Percentiles rank a stretch among this genome's conserved stretches.
Conservation (phyloP, 306 rosid species). For the Comarum palustre region DNA sequence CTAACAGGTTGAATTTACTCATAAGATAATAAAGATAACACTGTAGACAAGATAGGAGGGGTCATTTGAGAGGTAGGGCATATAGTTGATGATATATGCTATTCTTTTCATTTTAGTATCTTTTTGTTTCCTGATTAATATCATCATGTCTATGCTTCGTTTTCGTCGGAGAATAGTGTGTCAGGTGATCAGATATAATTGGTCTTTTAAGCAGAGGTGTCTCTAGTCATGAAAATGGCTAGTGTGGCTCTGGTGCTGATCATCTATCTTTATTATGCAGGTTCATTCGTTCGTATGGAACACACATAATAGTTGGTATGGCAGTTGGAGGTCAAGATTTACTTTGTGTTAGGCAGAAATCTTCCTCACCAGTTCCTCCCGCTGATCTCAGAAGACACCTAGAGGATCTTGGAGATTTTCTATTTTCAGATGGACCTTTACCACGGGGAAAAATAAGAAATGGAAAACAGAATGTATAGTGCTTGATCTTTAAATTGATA, state of each 20-base stretch:
- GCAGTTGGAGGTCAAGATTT: constrained; percentile 96
- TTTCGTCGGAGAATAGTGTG: neutral
- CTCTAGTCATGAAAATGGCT: constrained; percentile 7
- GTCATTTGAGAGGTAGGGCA: neutral
- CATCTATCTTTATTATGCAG: constrained; percentile 61
- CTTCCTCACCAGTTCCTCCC: constrained; percentile 73
- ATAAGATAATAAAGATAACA: neutral
- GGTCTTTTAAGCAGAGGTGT: constrained; percentile 16
- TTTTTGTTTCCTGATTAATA: neutral
- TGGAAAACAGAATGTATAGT: constrained; percentile 60
- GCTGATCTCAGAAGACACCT: constrained; percentile 74
- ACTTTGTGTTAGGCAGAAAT: constrained; percentile 73
- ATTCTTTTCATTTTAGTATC: neutral
- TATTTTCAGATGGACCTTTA: constrained; percentile 83
- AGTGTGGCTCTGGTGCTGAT: constrained; percentile 43
- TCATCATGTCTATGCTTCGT: neutral
- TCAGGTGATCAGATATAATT: neutral
- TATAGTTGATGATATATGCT: neutral
- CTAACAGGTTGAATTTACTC: neutral
- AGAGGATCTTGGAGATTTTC: constrained; percentile 91
- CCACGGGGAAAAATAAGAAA: constrained; percentile 63
- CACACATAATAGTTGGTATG: constrained; percentile 88
- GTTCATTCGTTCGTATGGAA: constrained; percentile 83
- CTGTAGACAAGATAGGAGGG: neutral
- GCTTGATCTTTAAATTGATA: constrained; percentile 12